These are phyloP conservation scores for Scleroderma bovista DNA, from an alignment of 768 basidiomycete species.

Conservation along the genomic window DNA sequence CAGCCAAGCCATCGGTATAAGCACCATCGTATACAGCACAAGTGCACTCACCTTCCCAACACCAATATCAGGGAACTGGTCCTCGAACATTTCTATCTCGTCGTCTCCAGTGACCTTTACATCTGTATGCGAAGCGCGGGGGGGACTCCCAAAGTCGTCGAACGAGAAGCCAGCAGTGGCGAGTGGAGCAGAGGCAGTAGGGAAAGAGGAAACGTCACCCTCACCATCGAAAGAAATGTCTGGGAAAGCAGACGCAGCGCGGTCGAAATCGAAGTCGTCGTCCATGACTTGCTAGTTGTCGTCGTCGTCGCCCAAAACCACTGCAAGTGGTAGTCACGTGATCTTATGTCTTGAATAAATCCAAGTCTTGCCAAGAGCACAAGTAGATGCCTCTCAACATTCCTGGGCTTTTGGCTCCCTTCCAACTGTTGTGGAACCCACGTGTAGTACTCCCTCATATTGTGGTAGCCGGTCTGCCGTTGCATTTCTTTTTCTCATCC, in stretches of 20 bases:
- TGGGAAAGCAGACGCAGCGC: constrained; percentile 77
- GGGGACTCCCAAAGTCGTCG: constrained; percentile 55
- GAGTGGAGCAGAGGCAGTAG: constrained; percentile 25
- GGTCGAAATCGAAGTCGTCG: constrained; percentile 73
- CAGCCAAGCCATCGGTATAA: neutral
- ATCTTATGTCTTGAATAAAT: neutral
- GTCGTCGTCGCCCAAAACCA: neutral
- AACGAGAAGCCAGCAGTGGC: constrained; percentile 53
- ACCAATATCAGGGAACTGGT: constrained; percentile 78
- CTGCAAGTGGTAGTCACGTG: neutral
- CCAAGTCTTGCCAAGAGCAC: too few relatives aligned
- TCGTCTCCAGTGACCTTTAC: constrained; percentile 84
- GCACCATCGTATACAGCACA: neutral
- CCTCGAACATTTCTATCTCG: constrained; percentile 81
- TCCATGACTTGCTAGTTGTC: constrained; percentile 14
- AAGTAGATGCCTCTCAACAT: constrained; percentile 73
- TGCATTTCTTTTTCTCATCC: neutral
- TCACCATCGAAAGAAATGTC: constrained; percentile 74
- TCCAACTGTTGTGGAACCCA: constrained; percentile 66
- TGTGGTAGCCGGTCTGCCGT: constrained; percentile 53
- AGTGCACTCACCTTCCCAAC: constrained; percentile 33
- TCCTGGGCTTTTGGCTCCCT: constrained; percentile 61
- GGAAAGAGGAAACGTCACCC: constrained; percentile 46
- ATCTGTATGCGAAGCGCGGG: constrained; percentile 35
- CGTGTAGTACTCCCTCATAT: constrained; percentile 64